Conservation (phyloP, 441 rosid species). For the Manihot esculenta region DNA sequence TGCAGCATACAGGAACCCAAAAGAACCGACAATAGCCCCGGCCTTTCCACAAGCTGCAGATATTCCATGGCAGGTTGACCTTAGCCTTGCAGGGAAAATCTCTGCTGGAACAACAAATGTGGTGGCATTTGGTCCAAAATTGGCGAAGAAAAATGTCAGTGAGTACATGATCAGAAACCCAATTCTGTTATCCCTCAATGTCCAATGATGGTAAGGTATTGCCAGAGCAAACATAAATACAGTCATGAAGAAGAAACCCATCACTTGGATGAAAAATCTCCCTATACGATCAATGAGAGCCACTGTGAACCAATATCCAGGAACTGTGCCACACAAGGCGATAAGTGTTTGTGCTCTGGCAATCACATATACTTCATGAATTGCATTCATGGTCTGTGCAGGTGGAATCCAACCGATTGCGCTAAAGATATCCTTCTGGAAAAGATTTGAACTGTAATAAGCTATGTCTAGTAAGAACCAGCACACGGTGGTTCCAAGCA, state of each 20-base stretch:
- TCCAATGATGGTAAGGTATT: constrained; percentile 72
- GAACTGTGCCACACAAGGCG: constrained; percentile 70
- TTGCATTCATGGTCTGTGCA: constrained; percentile 63
- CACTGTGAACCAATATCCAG: constrained; percentile 84
- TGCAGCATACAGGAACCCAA: constrained; percentile 75
- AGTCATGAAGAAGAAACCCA: constrained; percentile 87
- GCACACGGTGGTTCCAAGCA: constrained; percentile 61
- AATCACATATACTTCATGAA: constrained; percentile 59
- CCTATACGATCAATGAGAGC: constrained; percentile 61
- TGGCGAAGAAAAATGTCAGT: constrained; percentile 74
- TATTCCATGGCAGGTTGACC: constrained; percentile 83
- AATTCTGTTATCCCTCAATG: constrained; percentile 48
- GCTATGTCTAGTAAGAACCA: constrained; percentile 83
- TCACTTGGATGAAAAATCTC: constrained; percentile 65
- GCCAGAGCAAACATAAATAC: constrained; percentile 75
- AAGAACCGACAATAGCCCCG: constrained; percentile 74
- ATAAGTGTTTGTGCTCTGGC: constrained; percentile 72
- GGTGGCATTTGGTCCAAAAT: constrained; percentile 81
- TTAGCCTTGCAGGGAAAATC: constrained; percentile 82
- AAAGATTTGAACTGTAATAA: constrained; percentile 67
- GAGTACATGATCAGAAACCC: constrained; percentile 68
- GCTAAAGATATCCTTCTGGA: constrained; percentile 74
- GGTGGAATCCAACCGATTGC: constrained; percentile 76
- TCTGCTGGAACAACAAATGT: constrained; percentile 86
- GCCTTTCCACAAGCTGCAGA: constrained; percentile 75